Conservation (phyloP, 345 rosid species). For the Melaleuca alternifolia region DNA sequence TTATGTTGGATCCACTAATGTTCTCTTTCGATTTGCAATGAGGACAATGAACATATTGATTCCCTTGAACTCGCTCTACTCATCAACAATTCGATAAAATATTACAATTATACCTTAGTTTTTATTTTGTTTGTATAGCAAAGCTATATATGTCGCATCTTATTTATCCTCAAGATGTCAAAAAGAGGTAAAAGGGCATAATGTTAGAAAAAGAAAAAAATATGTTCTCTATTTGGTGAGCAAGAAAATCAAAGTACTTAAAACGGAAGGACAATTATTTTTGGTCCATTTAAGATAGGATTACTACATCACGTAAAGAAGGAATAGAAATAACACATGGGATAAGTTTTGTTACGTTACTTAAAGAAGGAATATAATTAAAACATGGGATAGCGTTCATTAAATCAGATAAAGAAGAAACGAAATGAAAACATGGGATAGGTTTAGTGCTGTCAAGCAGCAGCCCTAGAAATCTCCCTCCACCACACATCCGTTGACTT, state of each 20-base stretch:
- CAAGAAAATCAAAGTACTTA: not conserved
- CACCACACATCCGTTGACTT: too few relatives aligned
- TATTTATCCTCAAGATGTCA: not conserved
- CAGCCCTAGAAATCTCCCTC: not conserved
- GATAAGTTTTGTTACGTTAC: not conserved
- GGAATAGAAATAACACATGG: not conserved
- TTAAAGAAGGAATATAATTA: not conserved
- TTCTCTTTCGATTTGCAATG: not conserved
- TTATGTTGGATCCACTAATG: not conserved
- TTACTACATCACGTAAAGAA: not conserved
- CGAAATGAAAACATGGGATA: not conserved
- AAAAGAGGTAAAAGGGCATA: not conserved
- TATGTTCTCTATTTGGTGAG: not conserved
- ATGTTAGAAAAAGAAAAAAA: not conserved
- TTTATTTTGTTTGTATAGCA: not conserved
- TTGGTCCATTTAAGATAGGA: not conserved
- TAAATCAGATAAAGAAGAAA: not conserved
- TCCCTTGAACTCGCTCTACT: not conserved
- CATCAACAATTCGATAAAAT: not conserved
- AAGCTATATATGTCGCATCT: not conserved
- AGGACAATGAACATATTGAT: not conserved
- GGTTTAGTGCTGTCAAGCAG: not conserved
- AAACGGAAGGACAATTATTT: not conserved
- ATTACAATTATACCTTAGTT: not conserved
- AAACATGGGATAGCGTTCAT: not conserved